These are phyloP conservation scores for Hypoxylon fuscum DNA, from an alignment of 495 filamentous ascomycete species.

Conservation along the genomic window DNA sequence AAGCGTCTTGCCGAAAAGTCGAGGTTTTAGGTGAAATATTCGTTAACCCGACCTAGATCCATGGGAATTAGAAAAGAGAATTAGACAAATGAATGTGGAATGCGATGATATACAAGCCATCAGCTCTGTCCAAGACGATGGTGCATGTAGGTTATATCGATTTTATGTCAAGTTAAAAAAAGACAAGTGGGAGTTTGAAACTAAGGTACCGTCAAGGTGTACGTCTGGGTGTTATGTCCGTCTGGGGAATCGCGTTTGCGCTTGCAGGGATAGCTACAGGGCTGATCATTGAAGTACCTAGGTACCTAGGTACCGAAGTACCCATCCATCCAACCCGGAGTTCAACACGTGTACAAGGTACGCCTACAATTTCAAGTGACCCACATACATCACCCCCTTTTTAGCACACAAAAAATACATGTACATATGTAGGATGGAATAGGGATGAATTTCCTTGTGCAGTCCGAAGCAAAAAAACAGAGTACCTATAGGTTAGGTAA, in stretches of 20 bases:
- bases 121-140: constrained; percentile 10
- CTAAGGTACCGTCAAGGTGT: constrained; percentile 31
- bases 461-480: too few relatives aligned
- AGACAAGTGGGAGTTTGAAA: constrained; percentile 11
- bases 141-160: not conserved
- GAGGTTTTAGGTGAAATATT: constrained; percentile 8
- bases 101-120: constrained; percentile 25
- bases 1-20: constrained; percentile 4
- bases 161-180: not conserved
- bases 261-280: constrained; percentile 38
- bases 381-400: not conserved
- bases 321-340: too few relatives aligned
- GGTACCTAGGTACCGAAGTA: constrained; percentile 16
- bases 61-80: constrained; percentile 19
- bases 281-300: too few relatives aligned
- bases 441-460: too few relatives aligned
- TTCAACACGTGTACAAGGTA: too few relatives aligned
- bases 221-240: constrained; percentile 1
- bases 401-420: too few relatives aligned
- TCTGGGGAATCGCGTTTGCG: constrained; percentile 27
- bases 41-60: constrained; percentile 20
- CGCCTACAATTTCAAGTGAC: not conserved
- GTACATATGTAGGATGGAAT: too few relatives aligned
- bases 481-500: too few relatives aligned
- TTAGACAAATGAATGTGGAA: constrained; percentile 4